These are phyloP conservation scores for Xylaria cubensis DNA, from an alignment of 495 filamentous ascomycete genomes.

Conservation along the genomic window DNA sequence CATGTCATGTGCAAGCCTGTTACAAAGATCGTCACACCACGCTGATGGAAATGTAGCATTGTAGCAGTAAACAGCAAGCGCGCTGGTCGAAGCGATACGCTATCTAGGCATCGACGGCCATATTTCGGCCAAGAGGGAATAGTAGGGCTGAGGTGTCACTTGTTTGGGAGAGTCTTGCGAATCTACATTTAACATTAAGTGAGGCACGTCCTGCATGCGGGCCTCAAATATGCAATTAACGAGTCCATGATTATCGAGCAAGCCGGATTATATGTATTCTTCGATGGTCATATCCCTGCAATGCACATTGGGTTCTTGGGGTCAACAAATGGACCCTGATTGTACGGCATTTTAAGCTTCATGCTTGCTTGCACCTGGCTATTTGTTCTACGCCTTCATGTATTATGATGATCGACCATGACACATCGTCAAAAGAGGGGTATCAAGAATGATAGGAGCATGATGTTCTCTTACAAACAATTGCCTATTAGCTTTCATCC, in stretches of 20 bases:
- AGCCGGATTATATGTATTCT: no score
- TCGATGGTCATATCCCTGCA: neutral
- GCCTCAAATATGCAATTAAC: neutral
- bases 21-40: neutral
- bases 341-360: neutral
- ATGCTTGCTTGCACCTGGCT: neutral
- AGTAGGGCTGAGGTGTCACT: neutral
- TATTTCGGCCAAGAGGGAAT: neutral
- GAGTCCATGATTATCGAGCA: neutral
- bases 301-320: neutral
- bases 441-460: neutral
- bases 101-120: neutral
- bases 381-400: neutral
- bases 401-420: conserved; percentile 6
- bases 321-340: neutral
- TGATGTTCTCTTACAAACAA: conserved; percentile 6
- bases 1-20: neutral
- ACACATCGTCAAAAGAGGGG: conserved; percentile 7
- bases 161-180: neutral
- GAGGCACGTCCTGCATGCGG: neutral
- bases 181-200: neutral
- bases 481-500: neutral
- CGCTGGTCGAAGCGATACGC: neutral
- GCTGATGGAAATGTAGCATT: neutral
- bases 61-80: neutral